Evolutionary conservation across 495 filamentous ascomycete species (phyloP).

Genomic region (Daldinia vernicosa): DNA sequence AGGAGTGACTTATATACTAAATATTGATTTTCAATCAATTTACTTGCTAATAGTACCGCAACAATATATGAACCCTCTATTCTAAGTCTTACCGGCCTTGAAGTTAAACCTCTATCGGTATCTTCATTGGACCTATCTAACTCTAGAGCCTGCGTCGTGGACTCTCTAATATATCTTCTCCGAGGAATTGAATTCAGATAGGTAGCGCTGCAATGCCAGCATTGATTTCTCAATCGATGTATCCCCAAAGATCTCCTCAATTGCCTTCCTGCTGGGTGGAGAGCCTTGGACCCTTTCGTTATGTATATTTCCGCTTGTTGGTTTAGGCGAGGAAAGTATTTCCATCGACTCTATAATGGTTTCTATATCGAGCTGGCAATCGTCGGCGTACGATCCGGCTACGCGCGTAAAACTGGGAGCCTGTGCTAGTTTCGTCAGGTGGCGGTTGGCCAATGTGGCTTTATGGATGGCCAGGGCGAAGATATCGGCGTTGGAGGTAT

Average conservation of each 20-base stretch:
- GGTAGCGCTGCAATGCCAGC: slow-evolving; percentile 18
- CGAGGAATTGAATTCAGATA: neutral
- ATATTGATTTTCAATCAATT: too few relatives aligned
- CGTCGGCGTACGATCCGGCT: neutral
- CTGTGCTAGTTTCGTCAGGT: neutral
- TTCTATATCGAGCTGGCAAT: slow-evolving; percentile 37
- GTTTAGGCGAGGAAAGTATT: neutral
- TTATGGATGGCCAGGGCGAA: slow-evolving; percentile 23
- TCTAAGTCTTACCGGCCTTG: neutral
- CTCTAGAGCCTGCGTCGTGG: neutral
- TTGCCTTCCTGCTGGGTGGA: neutral
- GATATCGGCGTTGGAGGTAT: neutral
- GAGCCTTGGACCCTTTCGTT: neutral
- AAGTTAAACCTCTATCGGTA: neutral
- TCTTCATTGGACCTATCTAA: neutral
- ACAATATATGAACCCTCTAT: neutral
- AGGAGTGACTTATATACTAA: neutral
- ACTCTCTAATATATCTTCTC: neutral
- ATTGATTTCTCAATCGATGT: slow-evolving; percentile 21
- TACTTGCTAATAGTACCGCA: neutral
- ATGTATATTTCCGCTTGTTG: neutral
- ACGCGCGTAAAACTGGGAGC: slow-evolving; percentile 8
- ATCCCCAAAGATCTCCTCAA: slow-evolving; percentile 23
- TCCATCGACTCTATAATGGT: slow-evolving; percentile 24
- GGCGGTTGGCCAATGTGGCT: slow-evolving; percentile 8